Conservation (phyloP, 1,139 yeast genomes). For the Starmera stellimalicola region DNA sequence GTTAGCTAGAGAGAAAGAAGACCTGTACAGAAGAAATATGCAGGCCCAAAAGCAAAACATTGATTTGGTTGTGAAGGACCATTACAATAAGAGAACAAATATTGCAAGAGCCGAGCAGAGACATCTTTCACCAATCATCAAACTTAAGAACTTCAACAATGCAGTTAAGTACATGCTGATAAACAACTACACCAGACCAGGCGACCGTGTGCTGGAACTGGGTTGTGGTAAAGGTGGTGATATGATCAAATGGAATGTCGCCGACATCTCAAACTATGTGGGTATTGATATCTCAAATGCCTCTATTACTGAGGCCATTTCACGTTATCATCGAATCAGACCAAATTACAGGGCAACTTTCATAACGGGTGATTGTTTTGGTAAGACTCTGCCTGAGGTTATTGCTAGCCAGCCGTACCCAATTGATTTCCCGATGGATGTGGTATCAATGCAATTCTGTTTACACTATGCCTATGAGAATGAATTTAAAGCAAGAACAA, state of each 20-base stretch:
- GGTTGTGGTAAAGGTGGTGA: conserved; percentile 99
- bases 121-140: conserved; percentile 73
- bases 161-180: conserved; percentile 84
- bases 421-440: conserved; percentile 74
- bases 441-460: conserved; percentile 85
- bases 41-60: conserved; percentile 11
- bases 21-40: conserved; percentile 6
- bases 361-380: conserved; percentile 90
- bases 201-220: conserved; percentile 61
- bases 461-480: conserved; percentile 90
- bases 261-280: conserved; percentile 63
- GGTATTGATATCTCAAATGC: conserved; percentile 92
- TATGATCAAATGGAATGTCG: conserved; percentile 77
- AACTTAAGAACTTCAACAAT: conserved; percentile 82
- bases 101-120: conserved; percentile 58
- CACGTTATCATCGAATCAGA: conserved; percentile 49
- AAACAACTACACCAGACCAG: conserved; percentile 48
- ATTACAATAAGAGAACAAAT: conserved; percentile 79
- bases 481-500: conserved; percentile 65
- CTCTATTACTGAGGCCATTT: conserved; percentile 75
- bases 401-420: conserved; percentile 31
- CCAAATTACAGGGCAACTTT: conserved; percentile 62
- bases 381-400: conserved; percentile 48
- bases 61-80: conserved; percentile 61
- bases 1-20: conserved; percentile 11